Evolutionary conservation across 2,329 filamentous ascomycete genomes (phyloP).

Genomic region (Aspergillus brasiliensis): DNA sequence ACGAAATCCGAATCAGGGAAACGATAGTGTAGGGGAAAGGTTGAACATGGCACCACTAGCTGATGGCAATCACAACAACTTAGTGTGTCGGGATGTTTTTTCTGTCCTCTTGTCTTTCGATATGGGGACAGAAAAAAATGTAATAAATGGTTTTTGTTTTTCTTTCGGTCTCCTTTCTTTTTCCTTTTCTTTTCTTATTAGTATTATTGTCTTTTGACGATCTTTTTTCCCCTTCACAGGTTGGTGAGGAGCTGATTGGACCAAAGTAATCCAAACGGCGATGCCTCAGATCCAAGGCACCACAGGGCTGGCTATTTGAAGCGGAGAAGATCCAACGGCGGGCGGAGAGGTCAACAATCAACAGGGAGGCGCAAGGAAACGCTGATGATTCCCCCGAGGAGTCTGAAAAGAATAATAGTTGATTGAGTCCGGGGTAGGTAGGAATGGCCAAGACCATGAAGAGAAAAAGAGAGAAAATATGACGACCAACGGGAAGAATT

Average conservation of each 20-base stretch:
- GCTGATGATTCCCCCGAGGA: conserved; percentile 6
- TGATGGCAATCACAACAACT: conserved; percentile 11
- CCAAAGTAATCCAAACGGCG: conserved; percentile 1
- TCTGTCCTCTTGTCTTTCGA: conserved; percentile 2
- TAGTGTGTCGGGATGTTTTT: conserved; percentile 10
- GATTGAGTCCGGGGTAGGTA: not conserved
- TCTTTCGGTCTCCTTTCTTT: conserved; percentile 1
- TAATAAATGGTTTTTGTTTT: too few species aligned
- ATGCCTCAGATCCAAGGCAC: conserved; percentile 18
- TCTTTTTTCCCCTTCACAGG: not conserved
- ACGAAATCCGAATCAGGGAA: conserved; percentile 22
- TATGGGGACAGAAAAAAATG: too few species aligned
- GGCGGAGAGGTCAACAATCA: conserved; percentile 20
- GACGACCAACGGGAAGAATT: not conserved
- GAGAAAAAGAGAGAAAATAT: not conserved
- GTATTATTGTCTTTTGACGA: conserved; percentile 5
- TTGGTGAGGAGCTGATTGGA: not conserved
- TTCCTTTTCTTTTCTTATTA: conserved; percentile 3
- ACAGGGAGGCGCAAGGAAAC: conserved; percentile 11
- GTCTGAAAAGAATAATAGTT: conserved; percentile 3
- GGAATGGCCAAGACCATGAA: not conserved
- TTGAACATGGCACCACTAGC: conserved; percentile 27
- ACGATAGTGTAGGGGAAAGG: conserved; percentile 20
- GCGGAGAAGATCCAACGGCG: conserved; percentile 28
- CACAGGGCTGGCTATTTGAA: conserved; percentile 21